Evolutionary conservation across 768 basidiomycete genomes (phyloP).

Genomic region (Phylloporus sp.): DNA sequence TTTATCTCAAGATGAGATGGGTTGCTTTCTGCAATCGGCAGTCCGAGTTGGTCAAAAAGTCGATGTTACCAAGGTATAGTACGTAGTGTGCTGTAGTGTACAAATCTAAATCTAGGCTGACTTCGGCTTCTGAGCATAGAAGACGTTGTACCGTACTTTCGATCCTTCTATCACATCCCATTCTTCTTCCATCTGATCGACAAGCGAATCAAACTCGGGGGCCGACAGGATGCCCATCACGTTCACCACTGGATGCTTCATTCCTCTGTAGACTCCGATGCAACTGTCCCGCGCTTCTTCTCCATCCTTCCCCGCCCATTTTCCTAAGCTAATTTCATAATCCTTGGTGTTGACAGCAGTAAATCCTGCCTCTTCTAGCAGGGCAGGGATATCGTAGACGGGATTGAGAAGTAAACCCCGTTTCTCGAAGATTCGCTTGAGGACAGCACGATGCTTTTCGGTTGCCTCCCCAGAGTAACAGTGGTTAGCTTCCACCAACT

Average conservation of each 20-base stretch:
- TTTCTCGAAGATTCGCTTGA: background rate
- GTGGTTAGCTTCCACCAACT: conserved; percentile 17
- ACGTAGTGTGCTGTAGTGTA: background rate
- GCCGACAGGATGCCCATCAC: background rate
- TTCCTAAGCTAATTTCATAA: background rate
- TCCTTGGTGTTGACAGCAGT: background rate
- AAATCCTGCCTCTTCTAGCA: background rate
- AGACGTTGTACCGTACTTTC: conserved; percentile 1
- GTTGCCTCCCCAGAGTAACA: conserved; percentile 4
- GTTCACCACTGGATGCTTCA: background rate
- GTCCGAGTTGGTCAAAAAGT: background rate
- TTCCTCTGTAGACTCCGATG: background rate
- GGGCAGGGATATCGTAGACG: background rate
- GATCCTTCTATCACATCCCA: conserved; percentile 7
- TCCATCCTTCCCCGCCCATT: conserved; percentile 3
- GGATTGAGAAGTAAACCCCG: background rate
- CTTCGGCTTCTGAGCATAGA: conserved; percentile 2
- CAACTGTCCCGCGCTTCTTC: background rate
- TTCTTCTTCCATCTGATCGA: background rate
- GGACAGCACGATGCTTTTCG: background rate
- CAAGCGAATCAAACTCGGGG: background rate
- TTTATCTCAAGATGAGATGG: too few relatives aligned
- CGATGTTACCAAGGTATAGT: background rate
- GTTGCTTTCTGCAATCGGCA: too few relatives aligned
- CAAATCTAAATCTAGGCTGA: background rate